Evolutionary conservation across 495 filamentous ascomycete genomes (phyloP), one percentile per base, ranked within the genome.

Genomic region (Penicillium crystallinum): DNA sequence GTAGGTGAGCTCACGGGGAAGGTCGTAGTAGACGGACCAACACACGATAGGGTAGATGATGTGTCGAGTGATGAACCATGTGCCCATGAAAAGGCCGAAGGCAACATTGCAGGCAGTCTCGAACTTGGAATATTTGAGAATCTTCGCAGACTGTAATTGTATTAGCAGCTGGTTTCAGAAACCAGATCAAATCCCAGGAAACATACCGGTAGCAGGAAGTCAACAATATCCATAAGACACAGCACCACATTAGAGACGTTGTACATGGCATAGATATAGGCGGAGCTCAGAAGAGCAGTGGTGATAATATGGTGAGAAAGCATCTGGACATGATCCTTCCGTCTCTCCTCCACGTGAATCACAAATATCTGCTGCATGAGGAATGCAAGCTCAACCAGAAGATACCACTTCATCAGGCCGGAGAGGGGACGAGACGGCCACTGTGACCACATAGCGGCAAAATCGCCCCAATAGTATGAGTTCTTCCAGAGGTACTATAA

Each of bases 291-390:
- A 37, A 98, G 78, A 17, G 75, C 73, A 67, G 84, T 87, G 18
- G 93, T 98, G 61, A 97, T 83, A 59, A 96, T 80, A 67, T 98
- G 93, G 68, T 98, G 93, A 10, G 84, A 85, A 51, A 97, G 83
- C 95, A 96, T 97, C 66, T 97, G 93, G 65, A 82, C 85, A 67
- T 96, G 86, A 61, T 98, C 93, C 69, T 98, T 98, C 45, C 93
- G 78, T 54, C 87, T 80, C 70, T 95, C 85, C 67, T 98, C 95
- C 53, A 97, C 87, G 69, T 97, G 86, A 62, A 98, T 86, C 40
- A 96, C 89, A 35, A 97, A 69, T 53, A 98, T 87, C 72, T 96
- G 90, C 69, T 98, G 95, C 17, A 97, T 59, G 84, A 90, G 95
- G 64, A 97, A 98, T 14, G 89, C 84, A 61, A 91, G 85, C 68